These are phyloP conservation scores for Podospora bellae-mahoneyi DNA, from an alignment of 495 filamentous ascomycete species.

Conservation along the genomic window DNA sequence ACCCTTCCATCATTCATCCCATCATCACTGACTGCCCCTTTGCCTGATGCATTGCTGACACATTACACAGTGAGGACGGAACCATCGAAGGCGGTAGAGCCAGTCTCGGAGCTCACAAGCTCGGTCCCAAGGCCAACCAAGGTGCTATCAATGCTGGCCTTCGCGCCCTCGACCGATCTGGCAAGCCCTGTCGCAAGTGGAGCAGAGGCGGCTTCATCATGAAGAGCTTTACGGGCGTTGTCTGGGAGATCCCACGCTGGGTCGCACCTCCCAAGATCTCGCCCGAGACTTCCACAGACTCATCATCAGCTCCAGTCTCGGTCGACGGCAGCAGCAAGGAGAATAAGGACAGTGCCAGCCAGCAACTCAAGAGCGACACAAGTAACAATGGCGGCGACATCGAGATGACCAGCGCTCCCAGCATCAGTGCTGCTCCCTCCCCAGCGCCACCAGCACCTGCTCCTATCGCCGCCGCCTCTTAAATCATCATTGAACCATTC, in stretches of 20 bases:
- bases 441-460: constrained; percentile 32
- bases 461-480: constrained; percentile 19
- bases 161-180: constrained; percentile 84
- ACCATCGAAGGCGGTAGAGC: constrained; percentile 50
- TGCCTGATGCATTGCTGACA: not conserved
- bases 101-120: constrained; percentile 57
- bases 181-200: constrained; percentile 91
- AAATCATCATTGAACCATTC: not conserved
- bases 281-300: constrained; percentile 35
- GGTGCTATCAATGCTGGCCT: constrained; percentile 97
- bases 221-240: constrained; percentile 88
- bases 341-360: constrained; percentile 62
- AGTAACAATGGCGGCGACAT: constrained; percentile 56
- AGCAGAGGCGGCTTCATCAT: constrained; percentile 72
- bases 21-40: constrained; percentile 16
- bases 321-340: constrained; percentile 74
- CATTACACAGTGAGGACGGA: constrained; percentile 55
- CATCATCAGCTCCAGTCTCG: constrained; percentile 37
- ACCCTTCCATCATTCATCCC: not conserved
- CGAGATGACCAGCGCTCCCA: constrained; percentile 44
- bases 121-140: constrained; percentile 95
- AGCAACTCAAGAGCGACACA: constrained; percentile 64
- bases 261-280: constrained; percentile 60
- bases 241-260: constrained; percentile 85
- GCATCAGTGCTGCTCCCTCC: constrained; percentile 40